Base-by-base conservation (phyloP, 176 grass and related monocot genomes). In the Oryza longistaminata region DNA sequence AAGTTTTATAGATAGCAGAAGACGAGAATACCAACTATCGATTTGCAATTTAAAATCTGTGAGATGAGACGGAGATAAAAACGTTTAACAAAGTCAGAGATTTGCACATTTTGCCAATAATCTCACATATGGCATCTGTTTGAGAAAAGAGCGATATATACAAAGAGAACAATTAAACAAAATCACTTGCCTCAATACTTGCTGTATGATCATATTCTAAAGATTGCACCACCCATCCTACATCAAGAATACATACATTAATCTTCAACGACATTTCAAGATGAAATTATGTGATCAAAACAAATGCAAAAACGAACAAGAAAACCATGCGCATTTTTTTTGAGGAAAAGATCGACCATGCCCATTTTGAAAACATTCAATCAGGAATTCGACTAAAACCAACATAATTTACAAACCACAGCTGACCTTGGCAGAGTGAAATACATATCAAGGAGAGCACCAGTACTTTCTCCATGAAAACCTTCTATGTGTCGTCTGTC, bases 131-230 rank as follows among this genome's bases (percentile, higher is more conserved):
- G n/a, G 6, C 2, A 4, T 22, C 6, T 61, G 6, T 61, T 61
- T 61, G 21, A 62, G 21, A 62, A 24, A 2, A 11, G 58, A 8
- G 22, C 19, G 19, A 61, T 61, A 8, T 3, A 50, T 15, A 15
- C 4, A 29, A 22, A 50, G 3, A 50, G 9, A 53, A 49, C 29
- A 49, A 58, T 58, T n/a, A 58, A 50, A 68, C 29, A 34, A 34
- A 0, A 52, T 1, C 19, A 79, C 75, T 91, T 89, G 67, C 91
- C 90, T 89, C 83, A 11, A 88, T 74, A 82, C 86, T 87, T 75
- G 91, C 93, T 9, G 88, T 85, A 83, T 93, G 88, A 89, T 95
- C 93, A 84, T 95, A 95, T 68, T 87, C 65, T 29, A 95, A 37
- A 17, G 93, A 89, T 50, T 80, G 70, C 14, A 76, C 88, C 31